A percentile compares a stretch with the other conserved stretches of the same genome.
These are phyloP conservation scores for Yarrowia galli DNA, from an alignment of 1,139 yeast species.

Conservation along the genomic window DNA sequence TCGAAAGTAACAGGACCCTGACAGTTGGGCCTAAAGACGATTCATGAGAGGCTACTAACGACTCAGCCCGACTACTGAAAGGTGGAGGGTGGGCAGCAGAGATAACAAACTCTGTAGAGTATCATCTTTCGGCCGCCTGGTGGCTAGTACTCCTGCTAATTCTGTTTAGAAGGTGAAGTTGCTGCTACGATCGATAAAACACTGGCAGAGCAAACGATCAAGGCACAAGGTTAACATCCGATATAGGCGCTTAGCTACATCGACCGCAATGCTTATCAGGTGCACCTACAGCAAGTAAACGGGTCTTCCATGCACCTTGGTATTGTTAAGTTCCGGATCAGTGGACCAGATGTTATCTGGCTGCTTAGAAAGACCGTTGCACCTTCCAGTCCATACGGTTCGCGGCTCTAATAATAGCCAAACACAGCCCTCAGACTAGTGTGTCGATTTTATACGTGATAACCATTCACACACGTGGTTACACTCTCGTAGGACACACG, in stretches of 20 bases:
- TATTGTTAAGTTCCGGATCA: not conserved
- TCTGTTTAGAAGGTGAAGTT: too few species aligned
- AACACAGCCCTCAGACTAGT: too few species aligned
- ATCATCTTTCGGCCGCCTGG: too few species aligned
- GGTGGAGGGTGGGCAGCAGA: too few species aligned
- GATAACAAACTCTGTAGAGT: too few species aligned
- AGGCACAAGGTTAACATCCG: constrained; percentile 10
- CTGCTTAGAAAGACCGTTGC: not conserved
- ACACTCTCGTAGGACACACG: too few species aligned
- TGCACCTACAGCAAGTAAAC: not conserved
- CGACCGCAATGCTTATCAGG: constrained; percentile 16
- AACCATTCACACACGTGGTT: too few species aligned
- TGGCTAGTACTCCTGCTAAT: too few species aligned
- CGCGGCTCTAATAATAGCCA: not conserved
- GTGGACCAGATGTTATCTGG: not conserved
- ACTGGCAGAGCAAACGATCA: not conserved
- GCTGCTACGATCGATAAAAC: too few species aligned
- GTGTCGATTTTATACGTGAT: too few species aligned
- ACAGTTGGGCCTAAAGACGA: not conserved
- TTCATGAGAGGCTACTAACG: not conserved
- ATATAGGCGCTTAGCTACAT: constrained; percentile 3
- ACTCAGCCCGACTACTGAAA: too few species aligned
- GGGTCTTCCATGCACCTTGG: constrained; percentile 8
- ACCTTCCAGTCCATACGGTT: too few species aligned
- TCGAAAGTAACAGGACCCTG: not conserved